Conservation (phyloP, 352 stramenopile species). For the Globisporangium rhizosaccharum region DNA sequence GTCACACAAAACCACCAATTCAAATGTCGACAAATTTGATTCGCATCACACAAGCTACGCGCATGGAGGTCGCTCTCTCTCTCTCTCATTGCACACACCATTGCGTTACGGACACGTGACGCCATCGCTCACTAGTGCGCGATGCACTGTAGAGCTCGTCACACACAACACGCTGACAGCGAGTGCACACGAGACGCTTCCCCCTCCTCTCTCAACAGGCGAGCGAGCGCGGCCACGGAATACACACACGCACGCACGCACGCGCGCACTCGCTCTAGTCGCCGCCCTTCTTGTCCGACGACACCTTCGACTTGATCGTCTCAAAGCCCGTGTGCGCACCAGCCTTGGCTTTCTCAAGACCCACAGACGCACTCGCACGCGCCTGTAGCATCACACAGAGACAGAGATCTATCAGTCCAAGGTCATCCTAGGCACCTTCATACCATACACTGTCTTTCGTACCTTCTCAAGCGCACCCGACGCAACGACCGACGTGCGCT, state of each 20-base stretch:
- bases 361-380: slow-evolving; percentile 47
- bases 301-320: slow-evolving; percentile 77
- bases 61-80: no score
- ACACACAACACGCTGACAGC: no score
- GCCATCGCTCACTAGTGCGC: no score
- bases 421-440: neutral
- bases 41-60: no score
- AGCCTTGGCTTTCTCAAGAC: slow-evolving; percentile 79
- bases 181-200: no score
- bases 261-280: slow-evolving; percentile 16
- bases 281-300: slow-evolving; percentile 47
- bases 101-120: no score
- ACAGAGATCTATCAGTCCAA: neutral
- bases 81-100: no score
- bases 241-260: slow-evolving; percentile 2
- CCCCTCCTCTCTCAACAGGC: no score
- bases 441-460: neutral
- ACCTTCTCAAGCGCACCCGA: slow-evolving; percentile 72
- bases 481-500: slow-evolving; percentile 60
- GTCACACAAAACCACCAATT: no score
- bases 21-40: no score
- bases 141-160: no score
- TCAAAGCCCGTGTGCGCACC: slow-evolving; percentile 58
- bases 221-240: neutral
- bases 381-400: slow-evolving; percentile 21